phyloP scores from a whole-genome alignment of 345 rosid species.

The Brassica cretica region DNA sequence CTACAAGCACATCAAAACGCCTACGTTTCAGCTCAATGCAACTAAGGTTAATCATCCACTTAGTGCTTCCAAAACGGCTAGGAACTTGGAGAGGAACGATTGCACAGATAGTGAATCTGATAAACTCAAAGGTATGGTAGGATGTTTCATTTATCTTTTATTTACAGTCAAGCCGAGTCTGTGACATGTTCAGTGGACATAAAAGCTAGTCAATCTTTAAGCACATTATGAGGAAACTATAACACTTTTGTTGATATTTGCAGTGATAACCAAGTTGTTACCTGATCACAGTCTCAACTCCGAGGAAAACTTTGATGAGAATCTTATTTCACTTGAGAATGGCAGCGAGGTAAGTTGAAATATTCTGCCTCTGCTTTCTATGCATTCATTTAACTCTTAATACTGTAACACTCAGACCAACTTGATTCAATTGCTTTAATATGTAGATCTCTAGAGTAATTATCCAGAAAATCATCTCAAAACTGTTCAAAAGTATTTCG shows the following conservation, averaged over 20 bases:
- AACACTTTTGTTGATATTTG: constrained; percentile 17
- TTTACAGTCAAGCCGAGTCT: background rate
- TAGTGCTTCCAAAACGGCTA: constrained; percentile 50
- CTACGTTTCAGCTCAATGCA: constrained; percentile 53
- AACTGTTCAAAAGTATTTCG: too few species aligned
- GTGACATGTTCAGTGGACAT: background rate
- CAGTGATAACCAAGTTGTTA: constrained; percentile 58
- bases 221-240: background rate
- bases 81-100: constrained; percentile 55
- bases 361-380: background rate
- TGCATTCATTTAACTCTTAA: background rate
- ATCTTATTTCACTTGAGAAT: constrained; percentile 43
- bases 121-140: constrained; percentile 52
- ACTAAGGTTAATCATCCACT: constrained; percentile 34
- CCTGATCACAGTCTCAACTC: constrained; percentile 51
- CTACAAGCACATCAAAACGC: constrained; percentile 63
- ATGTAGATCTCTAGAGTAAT: constrained; percentile 57
- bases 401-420: constrained; percentile 1
- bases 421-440: constrained; percentile 11
- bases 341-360: constrained; percentile 50
- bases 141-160: background rate
- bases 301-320: constrained; percentile 70
- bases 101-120: constrained; percentile 41
- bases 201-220: background rate
- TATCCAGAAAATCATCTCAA: constrained; percentile 52